Evolutionary conservation across 257 asterid species (phyloP).

Genomic region (Ocimum tenuiflorum): DNA sequence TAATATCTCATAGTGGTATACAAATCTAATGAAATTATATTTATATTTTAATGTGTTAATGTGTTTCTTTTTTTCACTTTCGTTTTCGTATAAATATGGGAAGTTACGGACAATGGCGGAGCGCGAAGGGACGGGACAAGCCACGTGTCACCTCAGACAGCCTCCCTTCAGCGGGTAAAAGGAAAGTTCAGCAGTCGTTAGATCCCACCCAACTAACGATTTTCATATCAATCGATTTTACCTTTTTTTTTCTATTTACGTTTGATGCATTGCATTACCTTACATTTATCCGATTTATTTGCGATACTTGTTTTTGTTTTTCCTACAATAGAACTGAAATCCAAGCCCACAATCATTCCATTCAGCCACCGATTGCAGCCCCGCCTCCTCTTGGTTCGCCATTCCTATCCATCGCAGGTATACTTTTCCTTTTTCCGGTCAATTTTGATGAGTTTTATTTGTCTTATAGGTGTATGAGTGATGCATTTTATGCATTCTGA

Average conservation of each 20-base stretch:
- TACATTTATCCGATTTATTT: constrained; percentile 20
- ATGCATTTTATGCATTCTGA: not conserved
- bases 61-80: no score
- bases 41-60: no score
- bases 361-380: constrained; percentile 11
- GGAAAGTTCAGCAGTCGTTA: constrained; percentile 18
- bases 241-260: not conserved
- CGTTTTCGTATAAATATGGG: no score
- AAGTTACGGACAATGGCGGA: no score
- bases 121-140: not conserved
- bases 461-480: not conserved
- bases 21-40: no score
- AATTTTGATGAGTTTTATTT: not conserved
- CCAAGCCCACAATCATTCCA: constrained; percentile 6
- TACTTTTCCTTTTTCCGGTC: not conserved
- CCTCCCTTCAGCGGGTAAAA: constrained; percentile 16
- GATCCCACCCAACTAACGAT: constrained; percentile 17
- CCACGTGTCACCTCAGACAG: constrained; percentile 20
- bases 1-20: no score
- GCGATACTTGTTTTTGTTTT: not conserved
- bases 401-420: constrained; percentile 31
- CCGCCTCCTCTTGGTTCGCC: constrained; percentile 7
- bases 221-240: not conserved
- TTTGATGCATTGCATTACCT: constrained; percentile 14
- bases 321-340: constrained; percentile 8